phyloP scores from a whole-genome alignment of 495 filamentous ascomycete species.

The Podospora fimiseda region DNA sequence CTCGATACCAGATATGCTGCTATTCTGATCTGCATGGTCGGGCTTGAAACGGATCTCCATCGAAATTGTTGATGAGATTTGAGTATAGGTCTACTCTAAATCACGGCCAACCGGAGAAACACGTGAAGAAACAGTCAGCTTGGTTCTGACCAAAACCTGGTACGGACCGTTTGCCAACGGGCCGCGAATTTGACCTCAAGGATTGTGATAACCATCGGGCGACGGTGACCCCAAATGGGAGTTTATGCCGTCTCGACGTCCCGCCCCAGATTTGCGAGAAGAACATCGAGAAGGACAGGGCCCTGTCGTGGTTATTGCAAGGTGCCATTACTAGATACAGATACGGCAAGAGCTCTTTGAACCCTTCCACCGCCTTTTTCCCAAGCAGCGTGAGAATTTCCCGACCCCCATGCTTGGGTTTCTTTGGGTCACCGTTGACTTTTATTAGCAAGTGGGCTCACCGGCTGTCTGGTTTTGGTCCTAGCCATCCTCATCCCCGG shows the following conservation, averaged over 20 bases:
- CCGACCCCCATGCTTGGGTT: background rate
- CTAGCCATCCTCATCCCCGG: background rate
- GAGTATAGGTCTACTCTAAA: too few relatives aligned
- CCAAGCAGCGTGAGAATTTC: background rate
- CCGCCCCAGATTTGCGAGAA: conserved; percentile 22
- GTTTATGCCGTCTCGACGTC: conserved; percentile 14
- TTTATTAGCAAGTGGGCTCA: conserved; percentile 5
- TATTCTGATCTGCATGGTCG: background rate
- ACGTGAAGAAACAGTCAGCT: conserved; percentile 5
- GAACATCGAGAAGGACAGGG: background rate
- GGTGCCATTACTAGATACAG: conserved; percentile 7
- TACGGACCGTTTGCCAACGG: conserved; percentile 27
- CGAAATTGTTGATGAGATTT: background rate
- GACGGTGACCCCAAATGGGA: conserved; percentile 17
- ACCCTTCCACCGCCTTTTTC: conserved; percentile 13
- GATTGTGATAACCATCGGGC: conserved; percentile 19
- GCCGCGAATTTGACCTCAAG: conserved; percentile 23
- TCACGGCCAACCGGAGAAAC: background rate
- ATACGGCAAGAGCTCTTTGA: background rate
- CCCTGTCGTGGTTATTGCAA: conserved; percentile 7
- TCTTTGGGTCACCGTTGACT: conserved; percentile 5
- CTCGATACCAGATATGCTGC: background rate
- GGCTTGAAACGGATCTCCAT: conserved; percentile 3
- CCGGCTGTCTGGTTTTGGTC: conserved; percentile 4
- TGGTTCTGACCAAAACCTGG: conserved; percentile 13